Evolutionary conservation across 805 yeast species (phyloP).

Genomic region (Candida michaelii): DNA sequence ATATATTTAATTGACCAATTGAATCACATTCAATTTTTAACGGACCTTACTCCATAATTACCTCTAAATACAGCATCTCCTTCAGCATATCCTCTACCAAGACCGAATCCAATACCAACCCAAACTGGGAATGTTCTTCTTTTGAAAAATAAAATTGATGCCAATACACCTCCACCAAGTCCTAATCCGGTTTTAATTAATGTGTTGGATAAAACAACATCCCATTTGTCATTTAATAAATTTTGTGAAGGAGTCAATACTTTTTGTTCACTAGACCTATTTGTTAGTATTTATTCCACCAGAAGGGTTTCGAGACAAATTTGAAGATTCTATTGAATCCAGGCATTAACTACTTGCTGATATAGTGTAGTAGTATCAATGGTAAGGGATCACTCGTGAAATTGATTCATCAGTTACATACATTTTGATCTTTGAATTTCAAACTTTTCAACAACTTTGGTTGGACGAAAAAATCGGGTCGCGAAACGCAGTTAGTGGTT

Average conservation of each 20-base stretch:
- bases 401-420: background rate
- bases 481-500: conserved; percentile 4
- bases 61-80: conserved; percentile 96
- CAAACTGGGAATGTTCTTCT: conserved; percentile 98
- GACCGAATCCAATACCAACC: conserved; percentile 95
- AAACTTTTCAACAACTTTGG: conserved; percentile 10
- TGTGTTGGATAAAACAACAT: conserved; percentile 90
- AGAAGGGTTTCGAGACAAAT: no score
- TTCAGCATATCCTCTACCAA: conserved; percentile 97
- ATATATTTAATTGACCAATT: background rate
- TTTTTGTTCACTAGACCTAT: conserved; percentile 31
- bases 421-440: conserved; percentile 1
- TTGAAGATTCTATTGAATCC: no score
- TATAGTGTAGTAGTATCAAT: no score
- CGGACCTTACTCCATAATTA: conserved; percentile 61
- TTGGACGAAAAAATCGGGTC: conserved; percentile 14
- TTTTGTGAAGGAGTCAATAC: conserved; percentile 51
- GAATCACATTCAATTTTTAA: background rate
- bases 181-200: conserved; percentile 95
- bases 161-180: conserved; percentile 92
- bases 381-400: no score
- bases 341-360: no score
- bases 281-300: conserved; percentile 18
- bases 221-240: conserved; percentile 81
- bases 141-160: conserved; percentile 84